These are phyloP conservation scores for Ephemerocybe angulata DNA, from an alignment of 768 basidiomycete genomes.

Conservation along the genomic window DNA sequence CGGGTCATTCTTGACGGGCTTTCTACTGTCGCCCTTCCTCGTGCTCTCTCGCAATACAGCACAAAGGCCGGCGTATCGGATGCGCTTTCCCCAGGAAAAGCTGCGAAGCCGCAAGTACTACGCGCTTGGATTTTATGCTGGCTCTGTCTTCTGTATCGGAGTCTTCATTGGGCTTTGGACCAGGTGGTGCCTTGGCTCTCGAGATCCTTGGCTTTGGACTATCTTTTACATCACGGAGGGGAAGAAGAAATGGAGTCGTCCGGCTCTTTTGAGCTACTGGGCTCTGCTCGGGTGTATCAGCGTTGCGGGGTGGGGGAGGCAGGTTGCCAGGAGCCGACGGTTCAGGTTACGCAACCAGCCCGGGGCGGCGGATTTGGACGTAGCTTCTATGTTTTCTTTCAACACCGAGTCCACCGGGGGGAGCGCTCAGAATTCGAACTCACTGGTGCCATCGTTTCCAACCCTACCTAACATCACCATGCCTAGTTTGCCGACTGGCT, in stretches of 20 bases:
- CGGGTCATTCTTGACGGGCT: slow-evolving; percentile 89
- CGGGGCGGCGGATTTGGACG: background rate
- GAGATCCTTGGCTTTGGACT: slow-evolving; percentile 88
- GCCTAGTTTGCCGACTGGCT: slow-evolving; percentile 43
- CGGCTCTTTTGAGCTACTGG: slow-evolving; percentile 83
- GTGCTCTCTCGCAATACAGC: slow-evolving; percentile 90
- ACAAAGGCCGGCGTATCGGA: slow-evolving; percentile 75
- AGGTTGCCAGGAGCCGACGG: slow-evolving; percentile 72
- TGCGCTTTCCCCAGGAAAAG: slow-evolving; percentile 82
- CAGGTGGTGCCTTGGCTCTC: slow-evolving; percentile 74
- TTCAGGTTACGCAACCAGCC: slow-evolving; percentile 48
- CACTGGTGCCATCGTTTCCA: slow-evolving; percentile 40
- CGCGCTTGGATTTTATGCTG: slow-evolving; percentile 80
- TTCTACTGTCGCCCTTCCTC: slow-evolving; percentile 90
- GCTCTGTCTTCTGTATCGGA: slow-evolving; percentile 70
- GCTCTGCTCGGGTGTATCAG: slow-evolving; percentile 72
- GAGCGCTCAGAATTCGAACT: slow-evolving; percentile 12
- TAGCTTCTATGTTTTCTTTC: background rate
- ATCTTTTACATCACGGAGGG: slow-evolving; percentile 78
- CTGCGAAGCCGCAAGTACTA: slow-evolving; percentile 75
- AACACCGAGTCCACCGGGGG: background rate
- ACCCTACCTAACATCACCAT: slow-evolving; percentile 47
- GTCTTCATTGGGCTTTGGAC: slow-evolving; percentile 90
- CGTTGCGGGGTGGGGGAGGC: slow-evolving; percentile 93
- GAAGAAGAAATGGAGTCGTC: slow-evolving; percentile 71